A percentile compares a stretch with the other conserved stretches of the same genome.
Conservation (phyloP, 1,139 yeast species). For the Scheffersomyces titani region DNA sequence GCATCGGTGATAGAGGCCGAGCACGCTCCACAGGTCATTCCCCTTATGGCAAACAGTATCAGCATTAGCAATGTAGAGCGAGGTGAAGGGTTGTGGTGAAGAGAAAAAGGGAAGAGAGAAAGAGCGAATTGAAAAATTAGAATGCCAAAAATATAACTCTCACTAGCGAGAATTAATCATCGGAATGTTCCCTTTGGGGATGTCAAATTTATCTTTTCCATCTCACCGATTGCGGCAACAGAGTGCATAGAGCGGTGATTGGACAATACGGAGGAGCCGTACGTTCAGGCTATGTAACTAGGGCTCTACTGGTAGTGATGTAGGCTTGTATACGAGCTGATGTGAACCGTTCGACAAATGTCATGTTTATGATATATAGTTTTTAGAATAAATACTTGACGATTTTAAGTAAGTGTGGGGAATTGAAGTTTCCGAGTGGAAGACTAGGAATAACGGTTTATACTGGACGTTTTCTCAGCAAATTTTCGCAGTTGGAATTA, state of each 20-base stretch:
- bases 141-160: background rate
- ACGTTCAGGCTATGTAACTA: background rate
- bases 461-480: background rate
- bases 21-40: constrained; percentile 46
- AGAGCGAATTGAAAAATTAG: background rate
- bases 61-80: background rate
- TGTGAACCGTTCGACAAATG: too few species aligned
- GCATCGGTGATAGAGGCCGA: constrained; percentile 31
- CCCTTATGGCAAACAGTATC: constrained; percentile 16
- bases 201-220: constrained; percentile 9
- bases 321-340: too few species aligned
- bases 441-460: too few species aligned
- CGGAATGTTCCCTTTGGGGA: background rate
- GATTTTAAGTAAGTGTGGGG: too few species aligned
- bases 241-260: background rate
- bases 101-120: background rate
- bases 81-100: background rate
- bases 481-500: background rate
- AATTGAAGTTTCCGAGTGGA: too few species aligned
- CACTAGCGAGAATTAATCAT: background rate
- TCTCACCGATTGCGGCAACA: constrained; percentile 8
- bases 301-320: too few species aligned
- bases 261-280: background rate
- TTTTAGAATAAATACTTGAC: too few species aligned
- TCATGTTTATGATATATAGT: too few species aligned